Evolutionary conservation across 495 filamentous ascomycete genomes (phyloP).

Genomic region (Jackrogersella minutella): DNA sequence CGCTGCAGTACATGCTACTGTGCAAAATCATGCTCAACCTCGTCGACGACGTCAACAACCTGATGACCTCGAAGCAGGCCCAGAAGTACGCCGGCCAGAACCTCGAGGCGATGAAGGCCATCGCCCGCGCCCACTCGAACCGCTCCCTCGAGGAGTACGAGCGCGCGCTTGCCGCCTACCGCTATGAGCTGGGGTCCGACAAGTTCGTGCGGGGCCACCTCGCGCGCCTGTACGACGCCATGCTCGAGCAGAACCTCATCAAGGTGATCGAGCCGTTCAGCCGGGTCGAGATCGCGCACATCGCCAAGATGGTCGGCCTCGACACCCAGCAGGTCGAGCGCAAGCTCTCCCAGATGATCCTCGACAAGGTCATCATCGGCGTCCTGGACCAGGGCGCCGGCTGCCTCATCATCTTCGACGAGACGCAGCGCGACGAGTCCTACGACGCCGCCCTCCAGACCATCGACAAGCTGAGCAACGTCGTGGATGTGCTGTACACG

Average conservation of each 20-base stretch:
- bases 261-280: slow-evolving; percentile 99
- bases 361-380: slow-evolving; percentile 97
- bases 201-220: slow-evolving; percentile 95
- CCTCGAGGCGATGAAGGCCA: slow-evolving; percentile 98
- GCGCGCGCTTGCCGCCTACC: slow-evolving; percentile 84
- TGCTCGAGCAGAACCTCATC: slow-evolving; percentile 98
- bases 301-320: slow-evolving; percentile 95
- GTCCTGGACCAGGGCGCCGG: slow-evolving; percentile 97
- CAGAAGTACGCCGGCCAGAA: slow-evolving; percentile 93
- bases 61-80: slow-evolving; percentile 94
- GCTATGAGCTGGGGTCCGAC: slow-evolving; percentile 90
- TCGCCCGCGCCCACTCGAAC: slow-evolving; percentile 93
- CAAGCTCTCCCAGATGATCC: slow-evolving; percentile 98
- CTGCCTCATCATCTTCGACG: slow-evolving; percentile 95
- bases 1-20: slow-evolving; percentile 98
- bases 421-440: slow-evolving; percentile 88
- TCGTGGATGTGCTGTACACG: slow-evolving; percentile 95
- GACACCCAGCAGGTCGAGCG: slow-evolving; percentile 97
- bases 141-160: slow-evolving; percentile 97
- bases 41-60: slow-evolving; percentile 89
- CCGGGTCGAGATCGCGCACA: slow-evolving; percentile 93
- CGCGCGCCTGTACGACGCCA: slow-evolving; percentile 92
- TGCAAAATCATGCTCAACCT: slow-evolving; percentile 99
- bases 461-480: slow-evolving; percentile 95
- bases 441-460: slow-evolving; percentile 95